Percentiles rank a stretch among this genome's conserved stretches.
Conservation (phyloP, 257 asterid species). For the Cynanchum wilfordii region DNA sequence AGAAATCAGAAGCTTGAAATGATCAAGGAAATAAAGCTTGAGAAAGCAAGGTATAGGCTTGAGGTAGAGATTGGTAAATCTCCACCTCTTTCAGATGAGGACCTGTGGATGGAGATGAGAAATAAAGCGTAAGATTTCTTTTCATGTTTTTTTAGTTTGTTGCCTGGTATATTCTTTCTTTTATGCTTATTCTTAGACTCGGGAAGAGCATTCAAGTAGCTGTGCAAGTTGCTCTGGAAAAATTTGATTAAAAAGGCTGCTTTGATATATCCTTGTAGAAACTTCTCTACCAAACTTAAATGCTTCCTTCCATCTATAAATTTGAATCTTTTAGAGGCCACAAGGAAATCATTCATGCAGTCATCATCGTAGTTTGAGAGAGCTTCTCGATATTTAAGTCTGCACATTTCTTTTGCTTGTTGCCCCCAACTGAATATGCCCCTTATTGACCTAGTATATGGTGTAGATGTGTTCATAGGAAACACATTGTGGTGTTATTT, state of each 20-base stretch:
- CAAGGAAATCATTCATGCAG: background rate
- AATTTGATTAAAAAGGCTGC: background rate
- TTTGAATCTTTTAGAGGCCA: background rate
- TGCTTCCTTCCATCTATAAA: background rate
- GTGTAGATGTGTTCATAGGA: too few relatives aligned
- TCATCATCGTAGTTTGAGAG: background rate
- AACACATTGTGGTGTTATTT: slow-evolving; percentile 6
- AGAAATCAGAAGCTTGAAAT: slow-evolving; percentile 78
- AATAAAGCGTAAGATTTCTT: slow-evolving; percentile 68
- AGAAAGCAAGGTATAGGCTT: slow-evolving; percentile 80
- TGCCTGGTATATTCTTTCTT: background rate
- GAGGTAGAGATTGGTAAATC: slow-evolving; percentile 98
- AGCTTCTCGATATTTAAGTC: background rate
- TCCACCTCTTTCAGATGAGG: slow-evolving; percentile 89
- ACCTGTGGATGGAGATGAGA: slow-evolving; percentile 66
- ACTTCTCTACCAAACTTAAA: background rate
- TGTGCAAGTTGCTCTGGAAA: background rate
- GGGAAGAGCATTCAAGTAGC: background rate
- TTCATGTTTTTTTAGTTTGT: slow-evolving; percentile 1
- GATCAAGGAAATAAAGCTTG: slow-evolving; percentile 65
- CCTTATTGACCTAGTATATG: too few relatives aligned
- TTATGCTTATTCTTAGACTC: background rate
- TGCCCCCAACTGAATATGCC: too few relatives aligned
- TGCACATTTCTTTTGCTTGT: background rate
- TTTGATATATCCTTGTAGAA: background rate